phyloP scores from a whole-genome alignment of 495 filamentous ascomycete genomes.

The Xylaria nigripes region DNA sequence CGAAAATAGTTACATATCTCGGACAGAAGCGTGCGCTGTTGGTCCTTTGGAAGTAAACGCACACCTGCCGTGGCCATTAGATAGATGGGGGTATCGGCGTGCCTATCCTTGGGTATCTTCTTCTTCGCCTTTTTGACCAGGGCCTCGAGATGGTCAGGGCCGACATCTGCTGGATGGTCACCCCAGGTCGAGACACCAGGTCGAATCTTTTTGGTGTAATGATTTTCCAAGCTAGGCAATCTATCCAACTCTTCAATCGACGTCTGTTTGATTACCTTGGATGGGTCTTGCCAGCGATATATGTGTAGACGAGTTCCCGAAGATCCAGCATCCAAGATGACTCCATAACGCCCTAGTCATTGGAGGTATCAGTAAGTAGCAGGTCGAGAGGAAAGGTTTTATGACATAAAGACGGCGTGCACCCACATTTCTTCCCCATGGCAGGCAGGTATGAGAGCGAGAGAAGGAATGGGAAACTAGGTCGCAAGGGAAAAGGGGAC shows the following conservation, averaged over 20 bases:
- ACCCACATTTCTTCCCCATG: conserved; percentile 30
- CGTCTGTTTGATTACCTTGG: conserved; percentile 55
- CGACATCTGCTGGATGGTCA: conserved; percentile 64
- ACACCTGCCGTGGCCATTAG: conserved; percentile 96
- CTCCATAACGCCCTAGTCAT: conserved; percentile 46
- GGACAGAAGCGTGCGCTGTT: conserved; percentile 62
- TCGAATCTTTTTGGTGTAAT: conserved; percentile 88
- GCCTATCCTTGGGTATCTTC: conserved; percentile 69
- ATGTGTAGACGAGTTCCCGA: conserved; percentile 87
- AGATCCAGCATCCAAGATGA: conserved; percentile 57
- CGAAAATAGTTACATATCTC: conserved; percentile 81
- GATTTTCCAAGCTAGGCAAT: conserved; percentile 70
- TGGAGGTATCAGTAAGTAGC: conserved; percentile 9
- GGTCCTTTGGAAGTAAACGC: conserved; percentile 68
- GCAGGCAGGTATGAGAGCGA: not conserved
- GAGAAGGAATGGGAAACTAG: not conserved
- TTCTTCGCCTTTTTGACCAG: conserved; percentile 77
- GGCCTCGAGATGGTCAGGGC: conserved; percentile 67
- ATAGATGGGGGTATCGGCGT: conserved; percentile 83
- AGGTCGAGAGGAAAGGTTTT: not conserved
- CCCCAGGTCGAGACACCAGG: conserved; percentile 91
- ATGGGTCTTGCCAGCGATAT: conserved; percentile 80
- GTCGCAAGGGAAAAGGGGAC: not conserved
- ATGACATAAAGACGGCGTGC: not conserved
- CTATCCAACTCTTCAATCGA: conserved; percentile 52